Evolutionary conservation across 352 stramenopile genomes (phyloP), one percentile per base, ranked within the genome.

Genomic region (Phytophthora syringae): DNA sequence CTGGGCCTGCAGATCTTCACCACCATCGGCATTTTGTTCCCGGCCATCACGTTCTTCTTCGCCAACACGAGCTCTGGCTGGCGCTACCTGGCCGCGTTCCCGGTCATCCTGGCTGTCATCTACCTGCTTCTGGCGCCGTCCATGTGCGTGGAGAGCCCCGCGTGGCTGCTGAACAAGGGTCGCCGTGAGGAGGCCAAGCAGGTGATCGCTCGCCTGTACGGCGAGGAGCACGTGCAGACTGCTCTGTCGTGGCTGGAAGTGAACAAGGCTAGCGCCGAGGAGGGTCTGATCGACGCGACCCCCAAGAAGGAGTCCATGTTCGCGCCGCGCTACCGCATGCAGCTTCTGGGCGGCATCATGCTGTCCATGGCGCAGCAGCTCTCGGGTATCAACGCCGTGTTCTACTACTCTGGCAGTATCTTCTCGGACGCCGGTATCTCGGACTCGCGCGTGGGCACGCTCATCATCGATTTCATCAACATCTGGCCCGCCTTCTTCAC

Each of bases 1-100:
- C 40, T 70, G 24, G 69, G 74, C 5, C 65, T 86, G 49, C 79
- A 89, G 50, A 77, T 84, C 43, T 84, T n/a, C n/a, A n/a, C n/a
- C n/a, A n/a, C n/a, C n/a, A n/a, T n/a, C n/a, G n/a, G n/a, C n/a
- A n/a, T n/a, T 70, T 57, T 88, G 16, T 6, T 79, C 0, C 75
- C 82, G n/a, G 21, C 62, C 1, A 70, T 70, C 42, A n/a, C 7
- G 7, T 70, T 61, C 37, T 71, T 71, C 55, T 66, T 66, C 52
- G 44, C 57, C 13, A 66, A 71, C 51, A 71, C 55, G 49, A 66
- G 63, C 49, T 57, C 40, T 30, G 54, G 62, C 21, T 71, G 63
- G 55, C 63, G 63, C 20, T 71, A 71, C 56, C 50, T 71, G 32
- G 55, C 63, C 6, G 63, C 56, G 11, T 70, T 66, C 57, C 54